Evolutionary conservation across 2,329 filamentous ascomycete genomes (phyloP), one percentile per base, ranked within the genome.

Genomic region (Ophiostoma novo-ulmi): DNA sequence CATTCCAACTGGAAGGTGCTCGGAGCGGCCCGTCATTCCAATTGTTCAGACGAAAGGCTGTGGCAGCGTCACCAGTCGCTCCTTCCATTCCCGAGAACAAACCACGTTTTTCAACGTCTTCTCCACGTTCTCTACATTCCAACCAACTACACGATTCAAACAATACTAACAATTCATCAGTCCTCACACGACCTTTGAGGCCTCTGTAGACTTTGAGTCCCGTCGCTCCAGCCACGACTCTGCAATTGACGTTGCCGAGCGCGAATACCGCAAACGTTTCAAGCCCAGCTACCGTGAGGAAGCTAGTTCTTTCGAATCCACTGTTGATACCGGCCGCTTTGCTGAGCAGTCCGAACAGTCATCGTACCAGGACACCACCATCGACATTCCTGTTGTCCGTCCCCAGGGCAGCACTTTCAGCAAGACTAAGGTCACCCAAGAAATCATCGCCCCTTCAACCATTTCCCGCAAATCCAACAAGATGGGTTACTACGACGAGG

Each of bases 401-500:
- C 80, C 85, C 66, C 67, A 70, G 61, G 67, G 36, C 70, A 69
- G 63, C 76, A 80, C 82, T 74, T 83, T 83, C 79, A 81, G 84
- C 78, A 84, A 88, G 77, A 80, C 85, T 74, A 85, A 85, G 78
- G 80, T 90, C 78, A 85, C 80, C 82, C 87, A 86, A 82, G 90
- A 86, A 84, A 91, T 86, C 83, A 87, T 86, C 80, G 88, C 86
- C 38, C 55, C 68, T 22, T 69, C 61, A n/a, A 31, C 44, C 2
- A 35, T 80, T 80, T 80, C 78, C 75, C 79, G 81, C 72, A 82
- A 84, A 77, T 80, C 81, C 80, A 85, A 84, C 81, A 87, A 85
- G 80, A 88, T 88, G 86, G 86, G 85, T 81, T 88, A 88, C 84
- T 88, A 87, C 84, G 85, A 88, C 81, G 85, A 88, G 74, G 82